Evolutionary conservation across 2,329 filamentous ascomycete species (phyloP).

Genomic region (Penicillium sp.): DNA sequence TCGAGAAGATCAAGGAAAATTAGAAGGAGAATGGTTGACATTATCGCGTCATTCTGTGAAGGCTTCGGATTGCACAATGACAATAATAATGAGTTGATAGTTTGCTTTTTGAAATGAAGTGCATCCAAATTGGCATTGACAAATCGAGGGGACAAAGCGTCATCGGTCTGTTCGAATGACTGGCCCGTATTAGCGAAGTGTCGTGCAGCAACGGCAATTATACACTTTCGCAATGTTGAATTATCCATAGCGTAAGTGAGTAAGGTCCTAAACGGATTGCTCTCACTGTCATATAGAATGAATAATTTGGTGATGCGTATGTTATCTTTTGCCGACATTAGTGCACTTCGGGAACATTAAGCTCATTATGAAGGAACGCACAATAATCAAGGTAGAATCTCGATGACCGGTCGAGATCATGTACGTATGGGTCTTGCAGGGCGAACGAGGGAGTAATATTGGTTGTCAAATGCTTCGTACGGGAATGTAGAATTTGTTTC

Average conservation of each 20-base stretch:
- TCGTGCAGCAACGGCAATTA: background rate
- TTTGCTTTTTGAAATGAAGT: constrained; percentile 21
- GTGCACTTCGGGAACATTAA: background rate
- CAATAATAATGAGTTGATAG: constrained; percentile 16
- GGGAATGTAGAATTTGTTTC: background rate
- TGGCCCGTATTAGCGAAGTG: background rate
- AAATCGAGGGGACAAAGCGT: background rate
- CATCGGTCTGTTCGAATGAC: background rate
- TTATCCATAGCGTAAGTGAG: background rate
- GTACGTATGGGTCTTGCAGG: constrained; percentile 16
- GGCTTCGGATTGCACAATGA: constrained; percentile 2
- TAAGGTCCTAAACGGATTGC: constrained; percentile 5
- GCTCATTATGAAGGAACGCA: constrained; percentile 9
- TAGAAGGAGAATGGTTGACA: constrained; percentile 3
- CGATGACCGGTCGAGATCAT: constrained; percentile 4
- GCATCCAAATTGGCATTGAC: constrained; percentile 18
- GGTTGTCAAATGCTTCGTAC: background rate
- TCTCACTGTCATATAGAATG: constrained; percentile 13
- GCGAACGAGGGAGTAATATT: constrained; percentile 6
- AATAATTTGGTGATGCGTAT: constrained; percentile 35
- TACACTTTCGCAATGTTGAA: background rate
- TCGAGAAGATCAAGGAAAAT: constrained; percentile 11
- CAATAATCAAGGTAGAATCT: constrained; percentile 38
- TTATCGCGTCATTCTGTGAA: background rate
- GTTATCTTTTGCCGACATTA: constrained; percentile 22